Percentiles rank a stretch among this genome's conserved stretches.
Evolutionary conservation across 345 rosid genomes (phyloP).

Genomic region (Moricandia arvensis): DNA sequence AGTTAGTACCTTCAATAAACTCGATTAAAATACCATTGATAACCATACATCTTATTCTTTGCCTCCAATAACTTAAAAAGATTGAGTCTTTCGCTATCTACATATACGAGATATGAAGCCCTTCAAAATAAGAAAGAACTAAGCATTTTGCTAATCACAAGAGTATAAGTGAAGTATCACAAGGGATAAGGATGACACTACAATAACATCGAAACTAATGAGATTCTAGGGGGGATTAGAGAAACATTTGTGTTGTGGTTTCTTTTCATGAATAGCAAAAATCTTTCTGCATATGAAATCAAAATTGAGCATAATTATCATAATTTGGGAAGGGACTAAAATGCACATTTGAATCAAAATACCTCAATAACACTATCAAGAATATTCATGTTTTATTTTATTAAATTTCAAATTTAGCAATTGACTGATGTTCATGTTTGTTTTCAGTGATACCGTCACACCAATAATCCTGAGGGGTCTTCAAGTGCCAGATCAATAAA

Average conservation of each 20-base stretch:
- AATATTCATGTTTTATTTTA: neutral
- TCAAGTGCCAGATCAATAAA: neutral
- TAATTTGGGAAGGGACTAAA: too few species aligned
- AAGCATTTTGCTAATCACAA: neutral
- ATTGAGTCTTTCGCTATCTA: neutral
- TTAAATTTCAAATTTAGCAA: neutral
- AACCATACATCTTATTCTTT: neutral
- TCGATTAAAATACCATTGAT: neutral
- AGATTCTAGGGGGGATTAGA: neutral
- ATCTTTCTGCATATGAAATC: neutral
- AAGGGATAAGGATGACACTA: neutral
- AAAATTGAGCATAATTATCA: neutral
- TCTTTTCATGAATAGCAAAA: neutral
- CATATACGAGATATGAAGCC: neutral
- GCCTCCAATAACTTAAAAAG: too few species aligned
- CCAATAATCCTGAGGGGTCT: neutral
- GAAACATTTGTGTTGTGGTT: neutral
- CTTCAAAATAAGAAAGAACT: neutral
- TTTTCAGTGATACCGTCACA: neutral
- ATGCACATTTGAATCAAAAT: neutral
- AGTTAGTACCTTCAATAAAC: too few species aligned
- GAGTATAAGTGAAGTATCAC: neutral
- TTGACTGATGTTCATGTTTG: neutral
- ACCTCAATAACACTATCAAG: neutral
- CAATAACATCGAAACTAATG: neutral